phyloP scores from a whole-genome alignment of 2,329 filamentous ascomycete genomes.

The Calonectria ilicicola region DNA sequence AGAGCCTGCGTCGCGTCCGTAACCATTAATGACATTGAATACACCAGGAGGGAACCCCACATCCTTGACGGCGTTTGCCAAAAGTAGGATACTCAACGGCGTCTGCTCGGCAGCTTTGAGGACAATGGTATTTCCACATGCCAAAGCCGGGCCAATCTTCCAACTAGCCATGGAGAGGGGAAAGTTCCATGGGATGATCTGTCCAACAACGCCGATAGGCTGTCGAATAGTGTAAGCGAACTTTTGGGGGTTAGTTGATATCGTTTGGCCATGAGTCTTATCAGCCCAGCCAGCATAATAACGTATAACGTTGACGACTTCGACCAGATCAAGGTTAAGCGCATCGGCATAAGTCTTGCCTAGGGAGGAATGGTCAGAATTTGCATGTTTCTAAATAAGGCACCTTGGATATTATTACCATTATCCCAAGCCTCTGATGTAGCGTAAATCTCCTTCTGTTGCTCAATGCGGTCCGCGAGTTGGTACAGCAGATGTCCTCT shows the following conservation, averaged over 20 bases:
- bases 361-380: constrained; percentile 15
- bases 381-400: neutral
- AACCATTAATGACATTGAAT: constrained; percentile 79
- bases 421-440: constrained; percentile 78
- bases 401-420: constrained; percentile 19
- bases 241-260: constrained; percentile 78
- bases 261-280: constrained; percentile 86
- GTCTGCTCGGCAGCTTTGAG: constrained; percentile 82
- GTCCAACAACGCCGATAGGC: constrained; percentile 77
- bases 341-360: constrained; percentile 74
- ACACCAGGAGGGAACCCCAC: constrained; percentile 82
- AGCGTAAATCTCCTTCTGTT: constrained; percentile 64
- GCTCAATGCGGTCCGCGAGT: constrained; percentile 70
- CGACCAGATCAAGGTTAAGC: constrained; percentile 68
- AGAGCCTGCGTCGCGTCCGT: constrained; percentile 81
- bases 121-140: constrained; percentile 77
- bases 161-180: constrained; percentile 81
- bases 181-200: constrained; percentile 91
- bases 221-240: constrained; percentile 79
- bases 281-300: constrained; percentile 81
- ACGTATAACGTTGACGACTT: constrained; percentile 49
- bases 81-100: constrained; percentile 75
- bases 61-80: constrained; percentile 74
- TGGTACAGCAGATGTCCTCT: constrained; percentile 77
- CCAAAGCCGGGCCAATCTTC: constrained; percentile 82